Percentiles rank a stretch among this genome's conserved stretches.
phyloP scores from a whole-genome alignment of 148 eudicot species.

The Heliosperma pusillum region DNA sequence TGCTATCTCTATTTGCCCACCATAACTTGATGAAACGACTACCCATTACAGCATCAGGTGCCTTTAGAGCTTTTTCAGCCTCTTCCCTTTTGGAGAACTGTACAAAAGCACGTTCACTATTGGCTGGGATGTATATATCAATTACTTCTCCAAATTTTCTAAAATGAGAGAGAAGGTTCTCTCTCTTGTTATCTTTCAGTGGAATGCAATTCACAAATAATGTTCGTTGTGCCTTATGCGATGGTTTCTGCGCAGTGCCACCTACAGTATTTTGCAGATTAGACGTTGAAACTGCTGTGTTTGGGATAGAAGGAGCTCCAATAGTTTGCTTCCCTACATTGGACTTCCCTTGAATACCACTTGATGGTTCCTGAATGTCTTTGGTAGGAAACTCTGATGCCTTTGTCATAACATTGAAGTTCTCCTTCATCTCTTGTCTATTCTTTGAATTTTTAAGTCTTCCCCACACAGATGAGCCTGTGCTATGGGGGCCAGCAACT shows the following conservation, averaged over 20 bases:
- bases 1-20: constrained; percentile 91
- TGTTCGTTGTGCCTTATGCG: constrained; percentile 77
- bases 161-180: constrained; percentile 80
- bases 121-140: constrained; percentile 68
- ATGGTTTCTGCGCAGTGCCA: constrained; percentile 36
- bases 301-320: constrained; percentile 30
- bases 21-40: constrained; percentile 85
- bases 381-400: constrained; percentile 33
- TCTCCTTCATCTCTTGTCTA: constrained; percentile 44
- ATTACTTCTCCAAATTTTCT: constrained; percentile 83
- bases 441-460: constrained; percentile 48
- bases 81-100: constrained; percentile 89
- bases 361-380: constrained; percentile 31
- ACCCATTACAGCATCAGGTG: constrained; percentile 99
- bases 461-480: constrained; percentile 53
- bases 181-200: constrained; percentile 68
- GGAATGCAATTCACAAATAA: constrained; percentile 80
- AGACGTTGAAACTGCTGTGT: constrained; percentile 33
- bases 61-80: constrained; percentile 83
- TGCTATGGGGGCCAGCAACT: constrained; percentile 46
- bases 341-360: constrained; percentile 30
- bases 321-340: constrained; percentile 40
- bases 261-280: constrained; percentile 47
- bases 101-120: constrained; percentile 87
- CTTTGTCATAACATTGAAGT: constrained; percentile 33